phyloP scores from a whole-genome alignment of 192 early-diverging fungal species.

The Rhizophagus clarus region DNA sequence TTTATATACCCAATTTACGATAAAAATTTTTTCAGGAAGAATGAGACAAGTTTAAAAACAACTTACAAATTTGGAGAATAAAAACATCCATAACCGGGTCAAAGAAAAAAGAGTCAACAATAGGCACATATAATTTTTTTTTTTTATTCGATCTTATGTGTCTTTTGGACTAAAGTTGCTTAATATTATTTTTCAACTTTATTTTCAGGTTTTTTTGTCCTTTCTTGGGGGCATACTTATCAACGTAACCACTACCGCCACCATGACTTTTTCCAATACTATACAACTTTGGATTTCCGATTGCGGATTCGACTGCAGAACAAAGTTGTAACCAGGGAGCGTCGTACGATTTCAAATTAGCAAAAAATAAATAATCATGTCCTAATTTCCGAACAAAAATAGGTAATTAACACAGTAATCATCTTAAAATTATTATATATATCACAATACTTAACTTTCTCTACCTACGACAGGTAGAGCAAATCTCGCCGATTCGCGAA shows the following conservation, averaged over 20 bases:
- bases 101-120: too few relatives aligned
- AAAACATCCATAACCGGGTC: too few relatives aligned
- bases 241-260: not conserved
- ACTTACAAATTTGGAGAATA: too few relatives aligned
- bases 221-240: not conserved
- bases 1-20: too few relatives aligned
- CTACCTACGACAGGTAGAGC: slow-evolving; percentile 1
- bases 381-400: not conserved
- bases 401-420: not conserved
- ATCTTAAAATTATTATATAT: not conserved
- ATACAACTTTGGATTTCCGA: slow-evolving; percentile 9
- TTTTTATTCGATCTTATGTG: not conserved
- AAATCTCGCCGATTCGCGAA: slow-evolving; percentile 5
- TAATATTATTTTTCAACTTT: not conserved
- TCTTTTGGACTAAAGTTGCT: not conserved
- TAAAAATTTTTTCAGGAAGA: too few relatives aligned
- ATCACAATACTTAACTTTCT: not conserved
- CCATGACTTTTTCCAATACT: not conserved
- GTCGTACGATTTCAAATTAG: not conserved
- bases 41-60: too few relatives aligned
- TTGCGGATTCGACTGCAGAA: not conserved
- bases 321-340: slow-evolving; percentile 1
- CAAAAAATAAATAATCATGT: slow-evolving; percentile 22
- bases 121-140: not conserved
- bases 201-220: not conserved